phyloP scores from a whole-genome alignment of 345 rosid genomes.

The Brassica napus region Da-Ae NC_063437.1:3473001-3473500 shows the following conservation, averaged over 20 bases:
- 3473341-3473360: slow-evolving; percentile 18
- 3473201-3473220: slow-evolving; percentile 32
- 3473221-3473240: no score
- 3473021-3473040: slow-evolving; percentile 51
- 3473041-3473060: slow-evolving; percentile 24
- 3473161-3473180: slow-evolving; percentile 42
- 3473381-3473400: background rate
- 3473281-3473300: background rate
- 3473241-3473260: background rate
- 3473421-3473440: background rate
- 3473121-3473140: slow-evolving; percentile 36
- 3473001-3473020: slow-evolving; percentile 29
- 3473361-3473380: slow-evolving; percentile 19
- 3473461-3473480: background rate
- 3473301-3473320: background rate
- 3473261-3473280: background rate
- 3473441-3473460: background rate
- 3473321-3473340: background rate
- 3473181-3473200: slow-evolving; percentile 37
- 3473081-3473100: slow-evolving; percentile 47
- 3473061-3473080: slow-evolving; percentile 19
- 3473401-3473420: background rate
- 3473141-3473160: no score
- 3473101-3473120: slow-evolving; percentile 17
- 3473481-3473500: background rate